Conservation (phyloP, 1,284 basidiomycete genomes). For the Vanrija sp. region DNA sequence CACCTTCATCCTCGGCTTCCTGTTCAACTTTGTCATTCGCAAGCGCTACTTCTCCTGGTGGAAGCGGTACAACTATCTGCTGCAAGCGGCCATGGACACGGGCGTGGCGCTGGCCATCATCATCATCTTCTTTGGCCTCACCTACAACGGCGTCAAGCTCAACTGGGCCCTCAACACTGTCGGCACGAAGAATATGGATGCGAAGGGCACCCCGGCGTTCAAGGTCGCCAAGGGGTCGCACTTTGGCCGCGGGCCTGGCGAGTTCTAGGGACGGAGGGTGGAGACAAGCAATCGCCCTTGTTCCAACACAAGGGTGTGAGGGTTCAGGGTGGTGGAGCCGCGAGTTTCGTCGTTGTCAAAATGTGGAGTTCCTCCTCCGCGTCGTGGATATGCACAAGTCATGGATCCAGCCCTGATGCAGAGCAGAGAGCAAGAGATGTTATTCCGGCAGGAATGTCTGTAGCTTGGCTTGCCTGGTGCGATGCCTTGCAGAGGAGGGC, state of each 20-base stretch:
- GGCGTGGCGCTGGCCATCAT: constrained; percentile 38
- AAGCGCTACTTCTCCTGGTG: constrained; percentile 34
- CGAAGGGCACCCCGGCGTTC: constrained; percentile 15
- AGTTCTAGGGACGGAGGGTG: constrained; percentile 12
- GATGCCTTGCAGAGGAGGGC: too few species aligned
- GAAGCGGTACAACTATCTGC: constrained; percentile 37
- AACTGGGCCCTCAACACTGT: constrained; percentile 64
- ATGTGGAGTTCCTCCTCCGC: too few species aligned
- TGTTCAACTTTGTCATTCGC: constrained; percentile 44
- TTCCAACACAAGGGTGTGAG: too few species aligned
- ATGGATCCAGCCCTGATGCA: too few species aligned
- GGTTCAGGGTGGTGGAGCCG: too few species aligned
- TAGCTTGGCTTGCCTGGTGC: too few species aligned
- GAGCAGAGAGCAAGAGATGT: too few species aligned
- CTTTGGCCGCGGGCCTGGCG: constrained; percentile 24
- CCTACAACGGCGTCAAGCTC: constrained; percentile 24
- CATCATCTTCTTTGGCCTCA: constrained; percentile 31
- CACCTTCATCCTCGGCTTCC: constrained; percentile 56
- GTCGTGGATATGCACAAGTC: too few species aligned
- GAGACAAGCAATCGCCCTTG: too few species aligned
- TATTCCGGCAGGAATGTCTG: too few species aligned
- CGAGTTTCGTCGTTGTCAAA: too few species aligned
- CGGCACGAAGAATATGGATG: neutral
- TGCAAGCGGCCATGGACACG: constrained; percentile 36
- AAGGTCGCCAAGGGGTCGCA: constrained; percentile 14